phyloP scores from a whole-genome alignment of 129 eudicot species.

The Scalesia atractyloides region DNA sequence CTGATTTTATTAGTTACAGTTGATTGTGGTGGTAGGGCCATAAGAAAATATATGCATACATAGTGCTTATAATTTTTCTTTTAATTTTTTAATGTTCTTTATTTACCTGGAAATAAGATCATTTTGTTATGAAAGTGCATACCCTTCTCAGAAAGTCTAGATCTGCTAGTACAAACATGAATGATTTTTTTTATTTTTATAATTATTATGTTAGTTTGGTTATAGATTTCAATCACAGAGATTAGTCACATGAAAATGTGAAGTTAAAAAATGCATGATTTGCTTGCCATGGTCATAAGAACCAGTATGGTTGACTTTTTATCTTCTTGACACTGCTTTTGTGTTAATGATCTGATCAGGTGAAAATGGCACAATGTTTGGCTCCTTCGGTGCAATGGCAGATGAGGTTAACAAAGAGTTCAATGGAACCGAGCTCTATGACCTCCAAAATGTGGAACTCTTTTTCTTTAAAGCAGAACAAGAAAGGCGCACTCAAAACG shows the following conservation, averaged over 20 bases:
- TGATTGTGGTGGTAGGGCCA: neutral
- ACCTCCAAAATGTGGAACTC: conserved; percentile 71
- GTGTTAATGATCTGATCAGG: conserved; percentile 34
- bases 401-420: conserved; percentile 56
- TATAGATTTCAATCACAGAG: conserved; percentile 2
- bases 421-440: conserved; percentile 54
- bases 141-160: neutral
- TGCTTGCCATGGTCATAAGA: neutral
- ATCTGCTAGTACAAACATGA: neutral
- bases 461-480: conserved; percentile 68
- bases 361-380: conserved; percentile 86
- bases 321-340: conserved; percentile 13
- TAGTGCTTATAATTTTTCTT: neutral
- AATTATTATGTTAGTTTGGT: conserved; percentile 5
- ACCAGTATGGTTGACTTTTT: conserved; percentile 10
- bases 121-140: neutral
- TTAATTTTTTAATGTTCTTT: neutral
- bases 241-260: neutral
- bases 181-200: neutral
- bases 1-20: too few species aligned
- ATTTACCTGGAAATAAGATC: neutral
- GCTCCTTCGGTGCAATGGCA: conserved; percentile 98
- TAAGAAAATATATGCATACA: neutral
- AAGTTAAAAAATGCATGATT: too few species aligned
- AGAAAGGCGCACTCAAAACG: conserved; percentile 55